A percentile compares a stretch with the other conserved stretches of the same genome.
Evolutionary conservation across 108 stramenopile species (phyloP).

Genomic region (Aurantiochytrium sp.): DNA sequence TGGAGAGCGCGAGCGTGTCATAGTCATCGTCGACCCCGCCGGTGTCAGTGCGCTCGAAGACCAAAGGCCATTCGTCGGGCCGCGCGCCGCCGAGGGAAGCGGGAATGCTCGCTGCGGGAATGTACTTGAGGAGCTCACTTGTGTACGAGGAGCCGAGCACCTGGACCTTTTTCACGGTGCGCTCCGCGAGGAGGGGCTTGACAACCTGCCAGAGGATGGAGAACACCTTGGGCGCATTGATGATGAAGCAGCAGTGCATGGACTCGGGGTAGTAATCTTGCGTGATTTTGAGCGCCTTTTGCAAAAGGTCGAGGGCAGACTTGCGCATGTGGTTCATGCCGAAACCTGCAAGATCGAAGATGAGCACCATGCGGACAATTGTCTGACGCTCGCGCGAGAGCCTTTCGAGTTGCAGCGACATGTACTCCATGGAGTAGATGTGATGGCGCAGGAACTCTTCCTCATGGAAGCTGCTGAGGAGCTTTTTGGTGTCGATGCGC

Average conservation of each 20-base stretch:
- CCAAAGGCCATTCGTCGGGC: conserved; percentile 2
- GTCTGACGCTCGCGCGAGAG: not conserved
- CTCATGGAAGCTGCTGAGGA: not conserved
- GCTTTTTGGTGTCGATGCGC: not conserved
- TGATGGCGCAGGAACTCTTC: not conserved
- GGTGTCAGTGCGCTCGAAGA: not conserved
- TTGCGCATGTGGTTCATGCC: not conserved
- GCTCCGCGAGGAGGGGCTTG: conserved; percentile 20
- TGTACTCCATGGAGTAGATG: conserved; percentile 4
- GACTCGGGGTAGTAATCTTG: not conserved
- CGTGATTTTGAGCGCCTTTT: not conserved
- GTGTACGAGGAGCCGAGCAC: not conserved
- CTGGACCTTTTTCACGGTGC: not conserved
- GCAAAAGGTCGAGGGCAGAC: not conserved
- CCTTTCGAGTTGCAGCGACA: not conserved
- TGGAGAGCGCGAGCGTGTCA: not conserved
- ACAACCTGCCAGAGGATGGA: not conserved
- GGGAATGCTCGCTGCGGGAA: not conserved
- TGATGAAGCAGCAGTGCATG: not conserved
- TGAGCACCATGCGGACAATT: not conserved
- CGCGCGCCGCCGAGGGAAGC: not conserved
- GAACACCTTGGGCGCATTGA: conserved; percentile 16
- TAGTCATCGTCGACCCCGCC: not conserved
- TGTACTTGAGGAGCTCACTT: not conserved
- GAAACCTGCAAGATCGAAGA: not conserved